Percentiles rank a stretch among this genome's conserved stretches.
Conservation (phyloP, 2,329 filamentous ascomycete genomes). For the Epichloe elymi region DNA sequence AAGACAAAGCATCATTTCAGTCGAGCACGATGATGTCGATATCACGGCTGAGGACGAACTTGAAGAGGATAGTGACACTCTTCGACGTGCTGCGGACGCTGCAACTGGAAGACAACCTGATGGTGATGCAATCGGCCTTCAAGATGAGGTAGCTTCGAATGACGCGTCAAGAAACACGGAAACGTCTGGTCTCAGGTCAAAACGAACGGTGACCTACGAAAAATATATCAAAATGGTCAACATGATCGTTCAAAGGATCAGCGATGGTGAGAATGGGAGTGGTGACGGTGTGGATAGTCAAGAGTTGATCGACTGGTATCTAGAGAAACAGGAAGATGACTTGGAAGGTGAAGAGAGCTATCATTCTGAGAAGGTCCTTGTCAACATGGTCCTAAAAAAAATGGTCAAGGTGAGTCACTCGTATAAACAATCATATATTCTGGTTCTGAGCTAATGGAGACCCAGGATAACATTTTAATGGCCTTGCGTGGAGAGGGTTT, state of each 20-base stretch:
- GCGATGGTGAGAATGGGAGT: constrained; percentile 61
- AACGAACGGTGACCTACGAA: constrained; percentile 87
- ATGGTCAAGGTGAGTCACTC: constrained; percentile 72
- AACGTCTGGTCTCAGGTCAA: constrained; percentile 31
- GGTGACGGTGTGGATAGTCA: constrained; percentile 81
- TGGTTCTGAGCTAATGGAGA: constrained; percentile 15
- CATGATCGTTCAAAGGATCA: constrained; percentile 67
- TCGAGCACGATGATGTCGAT: constrained; percentile 95
- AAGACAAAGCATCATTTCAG: constrained; percentile 88
- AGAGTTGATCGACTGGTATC: constrained; percentile 73
- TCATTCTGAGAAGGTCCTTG: constrained; percentile 58
- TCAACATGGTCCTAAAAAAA: constrained; percentile 77
- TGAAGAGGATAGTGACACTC: constrained; percentile 31
- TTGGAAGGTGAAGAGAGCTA: constrained; percentile 71
- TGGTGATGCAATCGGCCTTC: constrained; percentile 28
- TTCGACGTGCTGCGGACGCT: constrained; percentile 26
- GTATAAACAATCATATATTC: no score
- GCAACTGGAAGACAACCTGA: constrained; percentile 32
- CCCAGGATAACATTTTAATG: constrained; percentile 76
- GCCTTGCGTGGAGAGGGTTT: constrained; percentile 55
- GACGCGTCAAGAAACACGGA: constrained; percentile 11
- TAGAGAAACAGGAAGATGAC: constrained; percentile 80
- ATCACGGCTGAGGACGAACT: constrained; percentile 62
- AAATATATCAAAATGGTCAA: constrained; percentile 90
- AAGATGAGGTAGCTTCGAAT: constrained; percentile 23